Base-by-base conservation (phyloP, 495 filamentous ascomycete species). In the Letharia columbiana region DNA sequence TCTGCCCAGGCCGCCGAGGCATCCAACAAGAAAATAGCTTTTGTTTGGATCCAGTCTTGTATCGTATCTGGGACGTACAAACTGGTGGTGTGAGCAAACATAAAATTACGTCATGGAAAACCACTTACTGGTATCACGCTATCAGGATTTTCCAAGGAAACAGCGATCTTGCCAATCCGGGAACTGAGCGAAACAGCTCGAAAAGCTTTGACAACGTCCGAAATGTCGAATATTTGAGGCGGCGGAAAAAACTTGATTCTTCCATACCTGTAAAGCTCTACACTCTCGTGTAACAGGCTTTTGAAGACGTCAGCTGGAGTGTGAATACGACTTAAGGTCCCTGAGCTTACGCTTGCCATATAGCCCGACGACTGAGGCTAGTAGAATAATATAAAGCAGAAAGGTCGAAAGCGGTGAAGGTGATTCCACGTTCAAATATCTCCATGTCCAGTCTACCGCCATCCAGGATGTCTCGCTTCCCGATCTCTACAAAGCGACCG, bases 401-500 rank as follows among this genome's bases (percentile, higher is more conserved):
- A n/a, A 7, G 18, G 15, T 62, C 60, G 2, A 67, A 47, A 1
- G 60, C 68, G 39, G 0, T 72, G 73, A 9, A 76, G 68, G 78
- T 68, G 78, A 23, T n/a, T n/a, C 59, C 40, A 2, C 75, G 66
- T 11, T 63, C 40, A 12, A 12, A 9, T 45, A 61, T 1, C 23
- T 52, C 12, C 60, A 63, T 67, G 6, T 67, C 65, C 2, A 67
- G 35, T 11, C 23, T 67, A 4, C 45, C 45, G 4, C 13, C 13
- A 9, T 58, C 63, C 2, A 70, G 40, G 7, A 78, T 4, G 73
- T 67, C 62, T 76, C 65, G 77, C 76, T 75, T 79, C 11, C 80
- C 77, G 37, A 85, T 74, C 65, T 88, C 85, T 35, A 87, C 73
- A 18, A 67, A 67, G 18, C 59, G 45, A 4, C 84, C 84, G 70